Conservation (phyloP, 1,284 basidiomycete species). For the Apiotrichum laibachii region DNA sequence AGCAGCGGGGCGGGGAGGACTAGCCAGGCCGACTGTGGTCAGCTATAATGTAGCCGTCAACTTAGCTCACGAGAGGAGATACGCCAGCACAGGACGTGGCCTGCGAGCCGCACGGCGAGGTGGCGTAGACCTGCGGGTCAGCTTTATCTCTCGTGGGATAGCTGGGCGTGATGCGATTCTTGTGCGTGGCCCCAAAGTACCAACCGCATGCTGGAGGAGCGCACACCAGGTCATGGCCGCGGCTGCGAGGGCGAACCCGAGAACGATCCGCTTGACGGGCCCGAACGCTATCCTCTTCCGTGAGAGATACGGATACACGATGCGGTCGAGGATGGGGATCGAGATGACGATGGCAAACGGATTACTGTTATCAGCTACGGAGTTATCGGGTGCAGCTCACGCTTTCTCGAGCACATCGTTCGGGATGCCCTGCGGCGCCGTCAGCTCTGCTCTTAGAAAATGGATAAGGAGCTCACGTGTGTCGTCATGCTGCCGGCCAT, state of each 20-base stretch:
- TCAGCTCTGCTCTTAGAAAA: not conserved
- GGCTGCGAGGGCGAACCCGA: constrained; percentile 24
- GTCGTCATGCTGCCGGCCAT: constrained; percentile 30
- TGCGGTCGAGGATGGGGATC: constrained; percentile 25
- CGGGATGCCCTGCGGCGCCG: constrained; percentile 24
- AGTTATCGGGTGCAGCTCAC: constrained; percentile 11
- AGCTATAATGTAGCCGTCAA: not conserved
- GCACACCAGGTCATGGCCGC: constrained; percentile 27
- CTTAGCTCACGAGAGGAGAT: constrained; percentile 19
- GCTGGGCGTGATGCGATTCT: no score
- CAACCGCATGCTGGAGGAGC: constrained; percentile 23
- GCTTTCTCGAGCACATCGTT: constrained; percentile 31
- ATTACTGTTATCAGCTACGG: constrained; percentile 20
- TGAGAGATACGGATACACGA: constrained; percentile 17
- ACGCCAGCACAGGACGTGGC: constrained; percentile 24
- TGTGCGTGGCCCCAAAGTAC: not conserved
- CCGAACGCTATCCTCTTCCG: constrained; percentile 19
- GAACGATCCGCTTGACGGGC: constrained; percentile 21
- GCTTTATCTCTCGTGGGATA: no score
- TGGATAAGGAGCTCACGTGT: constrained; percentile 16
- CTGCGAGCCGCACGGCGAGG: constrained; percentile 29
- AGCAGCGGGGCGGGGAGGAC: constrained; percentile 27
- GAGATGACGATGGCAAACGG: constrained; percentile 27
- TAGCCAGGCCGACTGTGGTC: constrained; percentile 30
- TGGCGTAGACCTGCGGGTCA: constrained; percentile 22